phyloP scores from a whole-genome alignment of 176 grass and related monocot species.

The Miscanthus lutarioriparius region DNA sequence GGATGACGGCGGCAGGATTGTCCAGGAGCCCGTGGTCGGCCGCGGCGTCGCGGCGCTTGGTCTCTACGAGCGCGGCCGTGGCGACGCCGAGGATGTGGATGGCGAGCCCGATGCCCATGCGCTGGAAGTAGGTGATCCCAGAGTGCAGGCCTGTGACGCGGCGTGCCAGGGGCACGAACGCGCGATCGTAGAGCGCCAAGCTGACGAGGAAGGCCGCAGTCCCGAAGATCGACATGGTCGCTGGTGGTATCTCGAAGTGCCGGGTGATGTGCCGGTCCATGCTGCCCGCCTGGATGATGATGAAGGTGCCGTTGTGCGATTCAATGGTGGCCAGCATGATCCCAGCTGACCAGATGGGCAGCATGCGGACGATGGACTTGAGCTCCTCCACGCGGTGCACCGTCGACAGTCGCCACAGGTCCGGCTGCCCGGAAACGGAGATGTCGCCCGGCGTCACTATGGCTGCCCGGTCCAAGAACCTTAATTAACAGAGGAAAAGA shows the following conservation, averaged over 20 bases:
- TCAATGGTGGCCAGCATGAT: slow-evolving; percentile 37
- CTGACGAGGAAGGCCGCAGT: slow-evolving; percentile 34
- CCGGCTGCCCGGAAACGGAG: slow-evolving; percentile 23
- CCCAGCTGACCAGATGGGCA: slow-evolving; percentile 73
- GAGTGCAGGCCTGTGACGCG: slow-evolving; percentile 47
- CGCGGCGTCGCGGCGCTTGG: slow-evolving; percentile 42
- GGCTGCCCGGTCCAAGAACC: slow-evolving; percentile 56
- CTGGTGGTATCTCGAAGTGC: slow-evolving; percentile 64
- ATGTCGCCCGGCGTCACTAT: slow-evolving; percentile 49
- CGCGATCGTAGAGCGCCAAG: slow-evolving; percentile 65
- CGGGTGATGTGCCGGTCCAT: slow-evolving; percentile 51
- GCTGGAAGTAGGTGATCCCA: slow-evolving; percentile 77
- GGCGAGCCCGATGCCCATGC: slow-evolving; percentile 65
- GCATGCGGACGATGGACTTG: slow-evolving; percentile 71
- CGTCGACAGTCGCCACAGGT: slow-evolving; percentile 63
- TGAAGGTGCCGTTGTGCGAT: slow-evolving; percentile 54
- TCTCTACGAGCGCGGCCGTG: slow-evolving; percentile 63
- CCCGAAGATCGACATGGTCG: slow-evolving; percentile 62
- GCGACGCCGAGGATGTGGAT: slow-evolving; percentile 50
- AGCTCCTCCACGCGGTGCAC: slow-evolving; percentile 90
- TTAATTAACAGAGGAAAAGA: neutral
- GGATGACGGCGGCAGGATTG: slow-evolving; percentile 5
- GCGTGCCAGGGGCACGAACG: slow-evolving; percentile 61
- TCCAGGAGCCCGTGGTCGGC: slow-evolving; percentile 51
- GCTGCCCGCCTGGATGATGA: slow-evolving; percentile 59